Evolutionary conservation across 1,284 basidiomycete genomes (phyloP).

Genomic region (Ustilago cynodontis): DNA sequence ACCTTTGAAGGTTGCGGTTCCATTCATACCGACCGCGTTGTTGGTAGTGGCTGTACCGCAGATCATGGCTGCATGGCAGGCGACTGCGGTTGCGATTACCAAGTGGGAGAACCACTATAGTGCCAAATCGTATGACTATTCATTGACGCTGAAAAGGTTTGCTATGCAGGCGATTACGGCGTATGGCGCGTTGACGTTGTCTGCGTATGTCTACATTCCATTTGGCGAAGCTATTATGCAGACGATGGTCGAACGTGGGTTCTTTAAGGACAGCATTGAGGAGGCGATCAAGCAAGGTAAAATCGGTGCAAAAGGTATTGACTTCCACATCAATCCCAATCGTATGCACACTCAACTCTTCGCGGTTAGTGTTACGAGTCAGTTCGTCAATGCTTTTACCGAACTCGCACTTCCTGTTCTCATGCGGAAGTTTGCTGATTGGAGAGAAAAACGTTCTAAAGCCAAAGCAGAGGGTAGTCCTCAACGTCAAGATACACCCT

Average conservation of each 20-base stretch:
- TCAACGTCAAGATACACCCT: constrained; percentile 12
- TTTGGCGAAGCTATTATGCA: constrained; percentile 67
- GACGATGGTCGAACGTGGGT: constrained; percentile 59
- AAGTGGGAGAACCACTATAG: constrained; percentile 81
- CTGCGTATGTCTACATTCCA: constrained; percentile 69
- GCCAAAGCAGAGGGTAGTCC: constrained; percentile 14
- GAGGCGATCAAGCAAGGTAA: constrained; percentile 58
- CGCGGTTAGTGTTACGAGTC: constrained; percentile 92
- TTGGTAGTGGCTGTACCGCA: constrained; percentile 86
- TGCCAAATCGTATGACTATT: constrained; percentile 80
- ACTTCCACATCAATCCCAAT: constrained; percentile 72
- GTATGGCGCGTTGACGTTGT: constrained; percentile 74
- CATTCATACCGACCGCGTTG: constrained; percentile 84
- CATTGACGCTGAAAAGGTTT: constrained; percentile 91
- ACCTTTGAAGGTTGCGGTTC: constrained; percentile 79
- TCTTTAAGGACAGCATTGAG: constrained; percentile 55
- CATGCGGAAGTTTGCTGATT: constrained; percentile 70
- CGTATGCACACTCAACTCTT: constrained; percentile 92
- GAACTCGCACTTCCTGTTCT: constrained; percentile 82
- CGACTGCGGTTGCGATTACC: constrained; percentile 79
- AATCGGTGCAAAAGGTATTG: constrained; percentile 31
- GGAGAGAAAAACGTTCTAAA: constrained; percentile 29
- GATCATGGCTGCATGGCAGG: constrained; percentile 82
- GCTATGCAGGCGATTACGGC: constrained; percentile 87
- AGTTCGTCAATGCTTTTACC: constrained; percentile 83